Evolutionary conservation across 371 early-diverging fungal genomes (phyloP), one percentile per base, ranked within the genome.

Genomic region (Batrachochytrium dendrobatidis): DNA sequence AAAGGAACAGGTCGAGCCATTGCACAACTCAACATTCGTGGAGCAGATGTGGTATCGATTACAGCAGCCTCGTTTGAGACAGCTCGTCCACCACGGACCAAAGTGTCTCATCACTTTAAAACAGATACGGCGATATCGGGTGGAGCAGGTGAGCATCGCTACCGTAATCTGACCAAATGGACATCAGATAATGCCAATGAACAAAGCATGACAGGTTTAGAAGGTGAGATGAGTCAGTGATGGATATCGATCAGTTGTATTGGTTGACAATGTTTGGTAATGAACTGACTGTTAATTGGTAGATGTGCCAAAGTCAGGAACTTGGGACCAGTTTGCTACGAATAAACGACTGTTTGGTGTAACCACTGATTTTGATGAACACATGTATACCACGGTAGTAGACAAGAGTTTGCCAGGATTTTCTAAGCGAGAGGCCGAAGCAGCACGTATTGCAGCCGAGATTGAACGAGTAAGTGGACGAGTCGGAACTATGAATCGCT

Each of bases 311-410:
- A 39, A 39, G 20, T 17, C 30, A 12, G 61, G 61, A 61, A 53
- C 62, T 26, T 99, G 99, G 99, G 95, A 99, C 76, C 99, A 99
- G 71, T 99, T 99, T 82, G 91, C 88, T n/a, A 91, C 81, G 3
- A 99, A 99, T 67, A 92, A 95, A 68, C 73, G 80, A 60, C 74
- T 92, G 45, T 99, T 98, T 83, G 98, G 98, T 1, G 81, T 99
- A 54, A 91, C 81, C 28, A 90, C 96, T 1, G 92, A 93, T 68
- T 99, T 90, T 75, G 81, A 98, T 63, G 98, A 98, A 63, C 90
- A 92, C 49, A 64, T 95, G 1, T 99, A 99, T 70, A 98, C 99
- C 1, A 96, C 97, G 0, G 83, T 77, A 22, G 71, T 99, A 52
- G 95, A 99, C 70, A 80, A 89, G 60, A 77, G 81, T 5, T 84